Base-by-base conservation (phyloP, 371 early-diverging fungal genomes). In the Mucor piriformis region DNA sequence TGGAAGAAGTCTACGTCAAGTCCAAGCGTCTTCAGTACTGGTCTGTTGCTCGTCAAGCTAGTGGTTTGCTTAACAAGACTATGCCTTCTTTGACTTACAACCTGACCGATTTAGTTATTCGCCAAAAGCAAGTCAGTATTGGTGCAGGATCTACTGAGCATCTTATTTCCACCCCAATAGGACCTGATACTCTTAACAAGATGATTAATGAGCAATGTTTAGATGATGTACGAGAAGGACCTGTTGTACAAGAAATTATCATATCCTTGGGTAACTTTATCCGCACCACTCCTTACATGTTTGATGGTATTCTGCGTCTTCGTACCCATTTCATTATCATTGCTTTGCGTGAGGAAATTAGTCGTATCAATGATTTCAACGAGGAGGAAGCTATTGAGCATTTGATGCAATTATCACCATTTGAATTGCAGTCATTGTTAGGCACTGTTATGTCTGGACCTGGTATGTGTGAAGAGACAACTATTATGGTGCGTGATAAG, bases 1-100 rank as follows among this genome's bases (percentile, higher is more conserved):
- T 95, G 11, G 92, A 93, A 63, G 94, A 95, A 59, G 87, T 93
- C 11, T 95, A 93, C 67, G 69, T 81, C 50, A 91, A 91, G 64
- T 88, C 93, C 3, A 79, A 88, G 68, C 79, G 81, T 43, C 67
- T 88, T 47, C 86, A 87, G 57, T 79, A 88, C 32, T 95, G 94
- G 94, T 82, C 83, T 16, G 83, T 92, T 50, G 92, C 91, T n/a
- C 86, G 95, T 32, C 91, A 91, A 63, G 84, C 89, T 0, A 92
- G 94, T 21, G 93, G 93, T 15, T 66, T 93, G 6, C 73, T 92
- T 34, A 73, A 74, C 47, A 95, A 95, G 69, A 73, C 83, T 10
- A 91, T 92, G 48, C 82, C 84, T 34, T 85, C 86, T 0, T 76
- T 95, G 29, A 89, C 92, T 1, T 87, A 88, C 69, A 92, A 92